Conservation (phyloP, 495 filamentous ascomycete species). For the Filosporella fistucella region DNA sequence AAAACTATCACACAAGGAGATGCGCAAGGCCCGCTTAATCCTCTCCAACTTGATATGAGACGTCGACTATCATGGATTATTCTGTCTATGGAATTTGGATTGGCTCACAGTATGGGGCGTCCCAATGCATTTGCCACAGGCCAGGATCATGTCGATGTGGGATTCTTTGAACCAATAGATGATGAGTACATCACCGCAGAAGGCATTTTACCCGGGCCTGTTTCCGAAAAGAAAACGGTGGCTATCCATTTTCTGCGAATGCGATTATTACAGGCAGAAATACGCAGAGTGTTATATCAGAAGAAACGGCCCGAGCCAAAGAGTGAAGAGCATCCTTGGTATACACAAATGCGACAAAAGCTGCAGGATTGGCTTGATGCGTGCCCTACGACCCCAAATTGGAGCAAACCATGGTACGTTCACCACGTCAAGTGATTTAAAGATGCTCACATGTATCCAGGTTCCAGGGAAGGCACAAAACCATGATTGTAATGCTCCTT, state of each 20-base stretch:
- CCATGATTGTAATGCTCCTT: slow-evolving; percentile 78
- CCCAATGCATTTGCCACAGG: slow-evolving; percentile 76
- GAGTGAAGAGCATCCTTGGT: slow-evolving; percentile 81
- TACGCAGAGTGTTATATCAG: slow-evolving; percentile 76
- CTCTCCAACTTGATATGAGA: slow-evolving; percentile 80
- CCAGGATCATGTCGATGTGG: slow-evolving; percentile 74
- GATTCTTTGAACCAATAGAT: slow-evolving; percentile 72
- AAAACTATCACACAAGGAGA: slow-evolving; percentile 64
- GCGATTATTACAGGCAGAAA: slow-evolving; percentile 83
- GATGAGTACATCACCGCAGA: slow-evolving; percentile 76
- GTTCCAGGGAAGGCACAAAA: slow-evolving; percentile 74
- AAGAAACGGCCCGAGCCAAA: slow-evolving; percentile 67
- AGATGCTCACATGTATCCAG: slow-evolving; percentile 34
- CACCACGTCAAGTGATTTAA: background rate
- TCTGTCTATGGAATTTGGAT: slow-evolving; percentile 76
- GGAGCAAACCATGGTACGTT: slow-evolving; percentile 49
- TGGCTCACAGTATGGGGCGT: slow-evolving; percentile 81
- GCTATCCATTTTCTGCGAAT: slow-evolving; percentile 92
- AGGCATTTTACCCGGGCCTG: slow-evolving; percentile 65
- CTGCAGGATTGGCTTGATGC: slow-evolving; percentile 63
- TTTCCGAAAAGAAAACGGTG: slow-evolving; percentile 73
- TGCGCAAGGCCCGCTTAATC: slow-evolving; percentile 44
- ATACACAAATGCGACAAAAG: slow-evolving; percentile 69
- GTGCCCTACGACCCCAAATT: slow-evolving; percentile 39
- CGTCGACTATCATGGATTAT: slow-evolving; percentile 84